phyloP scores from a whole-genome alignment of 1,284 basidiomycete species.

The Waitea zeae region DNA sequence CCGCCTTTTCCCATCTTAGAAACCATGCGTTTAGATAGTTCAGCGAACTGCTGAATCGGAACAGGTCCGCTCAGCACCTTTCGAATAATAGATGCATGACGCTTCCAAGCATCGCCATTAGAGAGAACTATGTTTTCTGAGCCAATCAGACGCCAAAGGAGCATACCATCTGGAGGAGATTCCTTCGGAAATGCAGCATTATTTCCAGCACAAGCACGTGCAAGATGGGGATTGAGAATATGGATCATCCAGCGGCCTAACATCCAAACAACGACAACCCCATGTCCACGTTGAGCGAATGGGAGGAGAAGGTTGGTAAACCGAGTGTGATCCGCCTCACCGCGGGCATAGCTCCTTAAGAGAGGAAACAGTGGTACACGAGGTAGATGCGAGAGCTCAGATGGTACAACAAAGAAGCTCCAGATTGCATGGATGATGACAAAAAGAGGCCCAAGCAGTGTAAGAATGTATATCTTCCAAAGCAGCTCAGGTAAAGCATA shows the following conservation, averaged over 20 bases:
- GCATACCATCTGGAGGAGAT: constrained; percentile 11
- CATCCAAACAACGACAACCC: not conserved
- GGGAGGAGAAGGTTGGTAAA: not conserved
- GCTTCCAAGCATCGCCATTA: constrained; percentile 14
- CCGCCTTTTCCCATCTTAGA: too few species aligned
- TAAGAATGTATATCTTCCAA: too few species aligned
- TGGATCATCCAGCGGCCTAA: not conserved
- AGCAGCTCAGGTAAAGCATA: too few species aligned
- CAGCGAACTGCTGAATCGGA: too few species aligned
- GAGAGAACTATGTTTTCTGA: constrained; percentile 13
- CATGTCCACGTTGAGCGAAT: not conserved
- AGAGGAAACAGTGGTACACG: too few species aligned
- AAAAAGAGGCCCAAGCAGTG: too few species aligned
- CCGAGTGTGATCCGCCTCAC: not conserved
- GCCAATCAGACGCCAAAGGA: constrained; percentile 15
- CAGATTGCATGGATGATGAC: too few species aligned
- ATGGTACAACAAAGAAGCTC: too few species aligned
- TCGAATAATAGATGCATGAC: constrained; percentile 12
- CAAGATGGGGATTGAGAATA: not conserved
- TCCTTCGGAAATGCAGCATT: constrained; percentile 12
- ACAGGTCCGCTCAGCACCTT: constrained; percentile 12
- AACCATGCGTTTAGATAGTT: too few species aligned
- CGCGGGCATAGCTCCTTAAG: too few species aligned
- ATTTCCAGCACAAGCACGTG: constrained; percentile 4
- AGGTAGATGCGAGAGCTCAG: too few species aligned